phyloP scores from a whole-genome alignment of 176 grass and related monocot genomes.

The Musa beccarii region DNA sequence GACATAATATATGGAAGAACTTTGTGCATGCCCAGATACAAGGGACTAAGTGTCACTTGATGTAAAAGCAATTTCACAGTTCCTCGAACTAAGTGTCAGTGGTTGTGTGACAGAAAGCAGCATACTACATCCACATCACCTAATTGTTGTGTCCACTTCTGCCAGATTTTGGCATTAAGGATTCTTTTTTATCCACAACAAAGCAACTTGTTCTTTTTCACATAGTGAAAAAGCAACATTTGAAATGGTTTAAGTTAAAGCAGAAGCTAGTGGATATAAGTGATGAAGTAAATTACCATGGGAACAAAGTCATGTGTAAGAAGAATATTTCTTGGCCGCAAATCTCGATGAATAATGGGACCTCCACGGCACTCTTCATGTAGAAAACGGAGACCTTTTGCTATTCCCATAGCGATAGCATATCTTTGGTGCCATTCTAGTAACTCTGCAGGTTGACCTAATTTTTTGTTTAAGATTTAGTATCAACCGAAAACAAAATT shows the following conservation, averaged over 20 bases:
- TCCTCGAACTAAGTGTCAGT: too few relatives aligned
- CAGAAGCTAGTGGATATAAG: neutral
- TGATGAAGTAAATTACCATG: constrained; percentile 30
- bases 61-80: too few relatives aligned
- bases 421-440: constrained; percentile 68
- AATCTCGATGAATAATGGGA: constrained; percentile 69
- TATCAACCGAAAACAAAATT: neutral
- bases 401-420: constrained; percentile 59
- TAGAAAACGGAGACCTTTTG: constrained; percentile 57
- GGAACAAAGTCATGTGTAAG: constrained; percentile 69
- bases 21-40: too few relatives aligned
- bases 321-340: constrained; percentile 62
- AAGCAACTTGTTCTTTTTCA: neutral
- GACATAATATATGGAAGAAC: too few relatives aligned
- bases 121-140: too few relatives aligned
- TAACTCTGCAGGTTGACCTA: constrained; percentile 36
- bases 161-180: neutral
- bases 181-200: neutral
- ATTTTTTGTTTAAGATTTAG: constrained; percentile 6
- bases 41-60: too few relatives aligned
- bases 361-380: constrained; percentile 59
- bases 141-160: too few relatives aligned
- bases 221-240: neutral
- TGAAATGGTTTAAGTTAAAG: neutral
- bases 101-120: too few relatives aligned